phyloP scores from a whole-genome alignment of 345 rosid genomes.

The Conringia planisiliqua region DNA sequence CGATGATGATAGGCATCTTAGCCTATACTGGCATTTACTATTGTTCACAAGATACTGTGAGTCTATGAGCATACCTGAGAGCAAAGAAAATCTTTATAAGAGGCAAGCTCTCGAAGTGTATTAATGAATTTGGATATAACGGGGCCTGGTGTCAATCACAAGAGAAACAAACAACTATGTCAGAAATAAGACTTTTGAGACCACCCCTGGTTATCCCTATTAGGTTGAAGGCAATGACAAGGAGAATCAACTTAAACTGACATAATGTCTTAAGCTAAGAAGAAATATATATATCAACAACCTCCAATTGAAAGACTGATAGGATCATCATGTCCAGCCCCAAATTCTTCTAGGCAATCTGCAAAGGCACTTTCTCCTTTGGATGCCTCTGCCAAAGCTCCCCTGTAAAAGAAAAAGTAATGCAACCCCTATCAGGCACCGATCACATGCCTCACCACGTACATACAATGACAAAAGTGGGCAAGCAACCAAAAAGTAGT shows the following conservation, averaged over 20 bases:
- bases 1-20: neutral
- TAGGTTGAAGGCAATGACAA: neutral
- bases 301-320: slow-evolving; percentile 93
- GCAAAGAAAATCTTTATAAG: slow-evolving; percentile 81
- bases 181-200: neutral
- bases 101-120: slow-evolving; percentile 80
- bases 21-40: neutral
- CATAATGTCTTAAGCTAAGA: neutral
- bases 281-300: slow-evolving; percentile 19
- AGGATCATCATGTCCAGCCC: slow-evolving; percentile 87
- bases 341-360: slow-evolving; percentile 74
- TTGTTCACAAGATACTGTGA: neutral
- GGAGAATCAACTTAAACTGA: neutral
- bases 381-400: slow-evolving; percentile 66
- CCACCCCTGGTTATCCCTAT: neutral
- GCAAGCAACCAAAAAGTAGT: neutral
- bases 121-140: slow-evolving; percentile 71
- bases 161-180: neutral
- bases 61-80: slow-evolving; percentile 61
- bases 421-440: neutral
- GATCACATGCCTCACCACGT: neutral
- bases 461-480: neutral
- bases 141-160: slow-evolving; percentile 48
- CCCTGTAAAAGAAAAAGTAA: slow-evolving; percentile 40
- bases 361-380: slow-evolving; percentile 64